Evolutionary conservation across 805 yeast genomes (phyloP), one percentile per base, ranked within the genome.

Genomic region (Suhomyces tanzawaensis): DNA sequence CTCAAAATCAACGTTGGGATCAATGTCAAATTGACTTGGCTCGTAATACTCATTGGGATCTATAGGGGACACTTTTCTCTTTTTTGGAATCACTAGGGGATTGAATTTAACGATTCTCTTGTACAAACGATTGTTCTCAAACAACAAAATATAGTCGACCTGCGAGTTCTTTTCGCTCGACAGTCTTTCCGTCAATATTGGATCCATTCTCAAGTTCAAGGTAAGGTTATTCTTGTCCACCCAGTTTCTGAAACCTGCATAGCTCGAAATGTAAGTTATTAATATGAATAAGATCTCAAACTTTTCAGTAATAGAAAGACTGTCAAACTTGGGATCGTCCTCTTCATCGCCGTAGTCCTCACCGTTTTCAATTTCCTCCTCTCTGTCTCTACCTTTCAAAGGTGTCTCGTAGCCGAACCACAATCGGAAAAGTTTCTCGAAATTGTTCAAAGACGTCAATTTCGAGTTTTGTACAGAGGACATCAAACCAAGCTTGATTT

Each of bases 61-160:
- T 32, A 42, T 47, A 1, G 72, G 69, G 1, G 66, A 49, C 30
- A 53, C 43, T 33, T 54, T 57, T 24, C 73, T 50, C 41, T 59
- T 63, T 34, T 60, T 59, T 12, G 74, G 71, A 4, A 69, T 57
- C 7, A 33, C 39, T 32, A 68, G 34, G 12, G 51, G 45, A 7
- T 61, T 59, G 35, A 46, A 62, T 14, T 40, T 34, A 3, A 56
- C 45, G 1, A 46, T 52, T 27, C 70, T 54, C 37, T 62, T 66
- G 54, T 79, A 80, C 36, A 81, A 56, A 42, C 84, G 67, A 23
- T 73, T 68, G 45, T 74, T 76, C 42, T 78, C 78, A 42, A 77
- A 64, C 7, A 64, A 32, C 12, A 79, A 54, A 17, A 63, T 47
- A 42, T 62, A 69, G 21, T 66, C 71, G 28, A 55, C 62, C n/a